Percentiles rank a stretch among this genome's conserved stretches.
Conservation (phyloP, 1,284 basidiomycete species). For the Leccinum angustisporum region DNA sequence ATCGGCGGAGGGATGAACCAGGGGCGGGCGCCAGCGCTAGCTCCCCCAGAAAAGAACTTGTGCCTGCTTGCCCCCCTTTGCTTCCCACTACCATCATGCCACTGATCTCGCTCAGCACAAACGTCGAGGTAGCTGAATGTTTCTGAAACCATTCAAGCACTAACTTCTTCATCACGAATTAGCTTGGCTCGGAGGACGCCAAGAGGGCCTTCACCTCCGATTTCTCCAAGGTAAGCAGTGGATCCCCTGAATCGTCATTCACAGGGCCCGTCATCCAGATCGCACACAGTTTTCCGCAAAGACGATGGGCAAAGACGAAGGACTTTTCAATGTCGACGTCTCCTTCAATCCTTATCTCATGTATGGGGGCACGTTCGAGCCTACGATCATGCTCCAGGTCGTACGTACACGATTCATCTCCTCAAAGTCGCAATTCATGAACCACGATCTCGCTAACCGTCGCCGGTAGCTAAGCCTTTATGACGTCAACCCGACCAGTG, state of each 20-base stretch:
- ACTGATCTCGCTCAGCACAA: neutral
- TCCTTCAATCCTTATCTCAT: slow-evolving; percentile 57
- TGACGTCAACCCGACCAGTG: slow-evolving; percentile 50
- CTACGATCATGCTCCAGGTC: slow-evolving; percentile 55
- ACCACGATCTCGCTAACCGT: neutral
- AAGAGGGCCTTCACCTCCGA: neutral
- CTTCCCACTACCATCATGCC: neutral
- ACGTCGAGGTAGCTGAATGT: neutral
- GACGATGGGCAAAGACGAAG: slow-evolving; percentile 53
- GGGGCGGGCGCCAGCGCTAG: neutral
- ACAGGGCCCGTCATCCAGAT: neutral
- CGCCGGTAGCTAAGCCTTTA: slow-evolving; percentile 50
- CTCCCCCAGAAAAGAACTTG: neutral
- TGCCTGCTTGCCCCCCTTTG: neutral
- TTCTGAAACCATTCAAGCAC: neutral
- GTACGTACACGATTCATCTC: slow-evolving; percentile 40
- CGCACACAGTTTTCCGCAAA: slow-evolving; percentile 38
- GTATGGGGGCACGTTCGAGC: slow-evolving; percentile 61
- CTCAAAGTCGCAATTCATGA: neutral
- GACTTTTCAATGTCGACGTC: slow-evolving; percentile 51
- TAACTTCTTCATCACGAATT: neutral
- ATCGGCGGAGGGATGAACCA: neutral
- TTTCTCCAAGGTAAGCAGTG: neutral
- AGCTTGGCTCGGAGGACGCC: neutral
- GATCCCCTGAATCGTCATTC: neutral